Evolutionary conservation across 2,329 filamentous ascomycete genomes (phyloP), one percentile per base, ranked within the genome.

Genomic region (Xylariaceae sp.): DNA sequence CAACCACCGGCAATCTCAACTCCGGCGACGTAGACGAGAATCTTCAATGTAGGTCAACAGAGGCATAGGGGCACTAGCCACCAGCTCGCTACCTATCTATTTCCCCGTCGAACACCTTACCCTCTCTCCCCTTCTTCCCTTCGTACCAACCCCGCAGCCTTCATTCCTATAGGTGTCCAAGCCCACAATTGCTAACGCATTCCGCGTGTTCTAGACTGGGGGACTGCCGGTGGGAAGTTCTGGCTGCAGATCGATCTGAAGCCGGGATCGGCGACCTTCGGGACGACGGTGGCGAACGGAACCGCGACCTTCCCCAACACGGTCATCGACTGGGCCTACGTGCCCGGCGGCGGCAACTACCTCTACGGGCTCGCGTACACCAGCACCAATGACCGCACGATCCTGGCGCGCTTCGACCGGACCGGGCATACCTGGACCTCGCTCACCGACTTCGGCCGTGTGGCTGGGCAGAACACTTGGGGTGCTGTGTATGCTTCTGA

Each of bases 301-400:
- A 47, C 40, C 14, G 47, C 20, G 3, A 26, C 4, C 37, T 48
- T 23, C 20, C 44, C 29, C 16, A 45, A 56, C 41, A 19, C 20
- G 14, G 42, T 61, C 32, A 54, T 53, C 40, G 64, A 66, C 50
- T 65, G 64, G 64, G 55, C 56, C 2, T 62, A 60, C 32, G 63
- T 66, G 0, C 60, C 63, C 1, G 57, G 60, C 4, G 37, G 20
- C 7, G 57, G 56, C 9, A 52, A 57, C 14, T 52, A 52, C n/a
- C 51, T 66, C 2, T 66, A 52, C 52, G 52, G 59, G 14, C 26
- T 65, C n/a, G 60, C 54, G 9, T 56, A 61, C 20, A 49, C 46
- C 42, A 19, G 20, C 21, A 7, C 23, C 18, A 20, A 19, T n/a
- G 6, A 2, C 29, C 40, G 23, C 10, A 55, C 55, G 52, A 26